phyloP scores from a whole-genome alignment of 208 protist species.

The Leishmania martiniquensis region DNA sequence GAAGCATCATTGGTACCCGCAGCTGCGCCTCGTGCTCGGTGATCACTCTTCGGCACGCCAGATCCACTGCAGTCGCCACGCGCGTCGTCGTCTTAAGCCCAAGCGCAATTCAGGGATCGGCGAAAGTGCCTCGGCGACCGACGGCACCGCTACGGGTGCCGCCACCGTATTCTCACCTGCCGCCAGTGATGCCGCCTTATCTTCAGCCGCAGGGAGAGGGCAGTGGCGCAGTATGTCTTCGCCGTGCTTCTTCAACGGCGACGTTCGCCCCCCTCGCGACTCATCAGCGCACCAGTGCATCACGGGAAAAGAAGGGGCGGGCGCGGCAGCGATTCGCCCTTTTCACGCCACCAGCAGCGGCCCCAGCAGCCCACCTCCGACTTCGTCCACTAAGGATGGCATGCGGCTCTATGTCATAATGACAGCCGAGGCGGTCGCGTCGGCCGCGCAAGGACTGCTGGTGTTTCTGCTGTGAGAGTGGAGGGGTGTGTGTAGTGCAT shows the following conservation, averaged over 20 bases:
- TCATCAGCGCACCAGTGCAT: neutral
- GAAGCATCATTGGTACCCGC: conserved; percentile 39
- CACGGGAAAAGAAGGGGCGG: neutral
- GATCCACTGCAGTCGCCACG: neutral
- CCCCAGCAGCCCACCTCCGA: neutral
- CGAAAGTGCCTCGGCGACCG: neutral
- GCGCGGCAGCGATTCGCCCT: neutral
- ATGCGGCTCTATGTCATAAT: conserved; percentile 3
- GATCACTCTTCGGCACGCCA: conserved; percentile 23
- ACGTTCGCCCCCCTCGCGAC: neutral
- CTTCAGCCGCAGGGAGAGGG: too few species aligned
- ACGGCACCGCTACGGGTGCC: neutral
- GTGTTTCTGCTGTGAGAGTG: conserved; percentile 22
- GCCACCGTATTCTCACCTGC: neutral
- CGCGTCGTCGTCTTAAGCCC: neutral
- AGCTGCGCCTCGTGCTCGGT: conserved; percentile 37
- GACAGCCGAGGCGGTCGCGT: conserved; percentile 29
- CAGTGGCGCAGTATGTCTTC: conserved; percentile 17
- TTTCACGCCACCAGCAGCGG: conserved; percentile 1
- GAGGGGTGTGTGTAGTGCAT: neutral
- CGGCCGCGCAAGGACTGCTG: conserved; percentile 22
- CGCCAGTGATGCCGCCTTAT: neutral
- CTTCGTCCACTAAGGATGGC: neutral
- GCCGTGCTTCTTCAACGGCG: conserved; percentile 10
- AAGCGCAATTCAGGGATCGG: neutral